Conservation (phyloP, 176 grass and related monocot genomes). For the Carex kokanica region DNA sequence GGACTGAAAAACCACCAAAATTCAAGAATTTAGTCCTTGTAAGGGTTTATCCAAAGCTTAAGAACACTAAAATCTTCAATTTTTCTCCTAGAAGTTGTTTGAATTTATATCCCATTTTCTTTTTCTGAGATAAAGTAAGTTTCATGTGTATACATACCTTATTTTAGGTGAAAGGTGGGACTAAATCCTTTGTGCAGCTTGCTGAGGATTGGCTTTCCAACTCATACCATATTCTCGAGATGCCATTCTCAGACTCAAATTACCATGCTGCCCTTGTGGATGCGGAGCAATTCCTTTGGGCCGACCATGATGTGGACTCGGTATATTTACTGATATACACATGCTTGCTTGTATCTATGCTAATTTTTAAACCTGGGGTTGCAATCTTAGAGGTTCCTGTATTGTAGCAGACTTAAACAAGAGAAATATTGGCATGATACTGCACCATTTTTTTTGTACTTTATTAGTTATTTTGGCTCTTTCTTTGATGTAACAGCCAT, state of each 20-base stretch:
- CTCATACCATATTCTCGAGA: constrained; percentile 59
- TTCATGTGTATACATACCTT: constrained; percentile 13
- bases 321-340: constrained; percentile 46
- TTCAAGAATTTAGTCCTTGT: neutral
- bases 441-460: neutral
- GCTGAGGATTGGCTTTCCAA: constrained; percentile 78
- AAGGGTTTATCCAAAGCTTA: neutral
- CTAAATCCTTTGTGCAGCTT: constrained; percentile 57
- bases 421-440: constrained; percentile 19
- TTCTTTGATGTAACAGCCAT: neutral
- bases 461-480: neutral
- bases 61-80: neutral
- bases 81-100: neutral
- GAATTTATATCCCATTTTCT: neutral
- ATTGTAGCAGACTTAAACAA: constrained; percentile 12
- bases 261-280: constrained; percentile 59
- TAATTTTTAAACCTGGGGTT: neutral
- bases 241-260: constrained; percentile 49
- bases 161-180: constrained; percentile 56
- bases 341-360: neutral
- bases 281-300: constrained; percentile 91
- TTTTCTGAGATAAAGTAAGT: neutral
- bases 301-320: constrained; percentile 70
- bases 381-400: constrained; percentile 17
- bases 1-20: neutral